Percentiles rank a stretch among this genome's conserved stretches.
phyloP scores from a whole-genome alignment of 805 yeast species.

The Wickerhamiella allomyrinae region DNA sequence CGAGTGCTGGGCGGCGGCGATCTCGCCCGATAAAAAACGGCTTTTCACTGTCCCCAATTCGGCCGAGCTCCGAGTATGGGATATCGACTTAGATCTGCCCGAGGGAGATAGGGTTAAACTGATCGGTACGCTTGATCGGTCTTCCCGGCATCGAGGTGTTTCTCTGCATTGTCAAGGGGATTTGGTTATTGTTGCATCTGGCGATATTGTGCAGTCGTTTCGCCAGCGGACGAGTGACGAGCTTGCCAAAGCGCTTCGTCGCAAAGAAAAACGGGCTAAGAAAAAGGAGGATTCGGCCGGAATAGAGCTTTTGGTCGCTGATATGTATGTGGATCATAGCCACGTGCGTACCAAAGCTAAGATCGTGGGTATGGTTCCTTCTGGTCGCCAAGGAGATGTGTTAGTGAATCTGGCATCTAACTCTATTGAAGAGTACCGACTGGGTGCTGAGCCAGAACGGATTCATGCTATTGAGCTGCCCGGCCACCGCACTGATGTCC shows the following conservation, averaged over 20 bases:
- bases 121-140: constrained; percentile 57
- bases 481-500: constrained; percentile 84
- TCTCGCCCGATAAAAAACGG: constrained; percentile 27
- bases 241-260: constrained; percentile 57
- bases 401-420: constrained; percentile 58
- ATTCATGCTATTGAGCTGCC: constrained; percentile 49
- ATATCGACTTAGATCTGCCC: constrained; percentile 38
- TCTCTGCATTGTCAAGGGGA: constrained; percentile 4
- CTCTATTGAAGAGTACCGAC: constrained; percentile 51
- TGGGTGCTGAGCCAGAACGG: constrained; percentile 23
- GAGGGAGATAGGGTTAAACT: constrained; percentile 43
- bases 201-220: constrained; percentile 71
- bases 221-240: constrained; percentile 66
- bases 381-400: constrained; percentile 38
- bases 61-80: constrained; percentile 76
- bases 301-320: constrained; percentile 16
- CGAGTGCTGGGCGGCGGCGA: constrained; percentile 65
- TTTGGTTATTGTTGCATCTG: constrained; percentile 36
- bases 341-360: constrained; percentile 36
- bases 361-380: constrained; percentile 21
- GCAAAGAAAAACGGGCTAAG: constrained; percentile 60
- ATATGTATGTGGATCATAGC: constrained; percentile 51
- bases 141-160: constrained; percentile 21
- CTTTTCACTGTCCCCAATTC: constrained; percentile 66
- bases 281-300: constrained; percentile 35